Percentiles rank a stretch among this genome's conserved stretches.
Conservation (phyloP, 257 asterid genomes). For the Jaltomata sinuosa region DNA sequence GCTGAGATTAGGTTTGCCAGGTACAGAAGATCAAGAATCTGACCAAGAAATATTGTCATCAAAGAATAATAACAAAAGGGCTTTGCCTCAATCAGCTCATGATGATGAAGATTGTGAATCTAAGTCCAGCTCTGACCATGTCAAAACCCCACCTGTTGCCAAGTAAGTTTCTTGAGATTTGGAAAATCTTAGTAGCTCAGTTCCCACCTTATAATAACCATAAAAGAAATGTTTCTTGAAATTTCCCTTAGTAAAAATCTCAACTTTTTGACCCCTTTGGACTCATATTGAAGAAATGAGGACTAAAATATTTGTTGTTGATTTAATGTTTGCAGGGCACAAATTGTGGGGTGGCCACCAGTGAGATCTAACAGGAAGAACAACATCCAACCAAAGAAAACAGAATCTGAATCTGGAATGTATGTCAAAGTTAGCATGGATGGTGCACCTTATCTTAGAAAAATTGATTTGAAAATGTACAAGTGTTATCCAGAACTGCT, state of each 20-base stretch:
- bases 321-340: slow-evolving; percentile 36
- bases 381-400: slow-evolving; percentile 31
- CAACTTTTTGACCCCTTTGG: not conserved
- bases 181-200: too few species aligned
- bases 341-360: slow-evolving; percentile 92
- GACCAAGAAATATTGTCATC: slow-evolving; percentile 11
- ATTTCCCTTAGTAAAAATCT: not conserved
- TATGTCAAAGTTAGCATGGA: slow-evolving; percentile 69
- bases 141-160: slow-evolving; percentile 37
- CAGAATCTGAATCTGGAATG: slow-evolving; percentile 39
- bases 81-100: slow-evolving; percentile 21
- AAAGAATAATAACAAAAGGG: slow-evolving; percentile 44
- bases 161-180: slow-evolving; percentile 50
- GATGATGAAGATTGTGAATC: slow-evolving; percentile 18
- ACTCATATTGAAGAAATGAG: not conserved
- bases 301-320: not conserved
- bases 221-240: slow-evolving; percentile 8
- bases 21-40: slow-evolving; percentile 29
- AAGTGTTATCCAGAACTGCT: slow-evolving; percentile 36
- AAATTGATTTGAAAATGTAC: slow-evolving; percentile 53
- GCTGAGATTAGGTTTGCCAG: slow-evolving; percentile 76
- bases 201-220: too few species aligned
- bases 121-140: slow-evolving; percentile 8
- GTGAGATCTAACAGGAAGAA: slow-evolving; percentile 57
- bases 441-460: slow-evolving; percentile 66